Evolutionary conservation across 139 green algal species (phyloP), one percentile per base, ranked within the genome.

Genomic region (Chlorella sp.): DNA sequence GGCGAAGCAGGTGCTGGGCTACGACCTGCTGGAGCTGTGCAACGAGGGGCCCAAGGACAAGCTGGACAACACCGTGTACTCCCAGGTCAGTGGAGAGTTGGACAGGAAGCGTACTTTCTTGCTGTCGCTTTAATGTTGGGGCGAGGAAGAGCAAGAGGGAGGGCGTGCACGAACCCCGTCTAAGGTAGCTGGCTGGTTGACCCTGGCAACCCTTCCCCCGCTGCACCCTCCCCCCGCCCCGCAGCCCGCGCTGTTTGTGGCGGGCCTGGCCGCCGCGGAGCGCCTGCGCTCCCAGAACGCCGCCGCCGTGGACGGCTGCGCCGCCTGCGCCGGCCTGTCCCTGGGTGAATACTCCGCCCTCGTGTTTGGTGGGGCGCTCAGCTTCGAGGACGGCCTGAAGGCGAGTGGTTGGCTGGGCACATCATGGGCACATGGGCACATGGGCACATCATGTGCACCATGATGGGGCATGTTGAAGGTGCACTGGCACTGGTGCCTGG

Each of bases 271-370:
- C 21, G 96, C 96, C 0, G 93, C 96, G 25, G 95, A 98, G 88
- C 84, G 88, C 63, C 82, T 97, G 69, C 83, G 86, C 2, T 21
- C 81, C 1, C 80, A 92, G 39, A 86, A 95, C 74, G 75, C 93
- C 20, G 70, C 60, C 41, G 74, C 79, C 25, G 86, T 95, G n/a
- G 86, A 87, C 2, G 30, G 34, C 44, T 91, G 80, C 82, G 56
- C 47, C 25, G 92, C 89, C n/a, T 85, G 78, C 21, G 96, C 96
- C 21, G 96, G 96, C 0, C 94, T 98, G 51, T 95, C 87, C 63
- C 91, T 98, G 74, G 96, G 96, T 4, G 96, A 99, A 90, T 98
- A 98, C 93, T 91, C 87, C 51, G 96, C 96, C 11, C 92, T 99
- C 36, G 95, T 97, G 70, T 97, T 95, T 85, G 92, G 94, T 1